Base-by-base conservation (phyloP, 352 stramenopile genomes). In the Globisporangium spiculum region DNA sequence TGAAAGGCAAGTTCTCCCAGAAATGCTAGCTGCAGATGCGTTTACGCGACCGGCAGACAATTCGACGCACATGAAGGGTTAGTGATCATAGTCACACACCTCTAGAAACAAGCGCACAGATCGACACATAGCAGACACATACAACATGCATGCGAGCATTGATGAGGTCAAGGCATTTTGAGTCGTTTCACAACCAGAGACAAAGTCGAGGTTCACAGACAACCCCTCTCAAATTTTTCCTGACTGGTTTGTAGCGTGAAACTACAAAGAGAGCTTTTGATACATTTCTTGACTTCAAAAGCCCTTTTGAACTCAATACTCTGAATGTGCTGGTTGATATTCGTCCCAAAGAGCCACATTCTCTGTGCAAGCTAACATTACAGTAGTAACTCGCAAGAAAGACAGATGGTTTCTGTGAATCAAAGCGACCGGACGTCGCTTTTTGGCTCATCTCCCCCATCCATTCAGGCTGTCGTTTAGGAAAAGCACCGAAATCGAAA, bases 401-500 rank as follows among this genome's bases (percentile, higher is more conserved):
- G 16, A 8, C 48, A 54, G 18, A 6, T 54, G 48, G 20, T 26
- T 54, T 22, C 48, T 12, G 48, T n/a, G 48, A 54, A 54, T 54
- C 20, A 54, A 26, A 54, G 48, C 24, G 36, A 56, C 9, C 22
- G 16, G 53, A 34, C 53, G 53, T 38, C 24, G 53, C 27, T 32
- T 32, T 32, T 2, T 36, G 52, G 54, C 54, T 60, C 54, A 60
- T 38, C 26, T 60, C 26, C 27, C 52, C 52, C 16, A 26, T 32
- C 27, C 27, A 32, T 32, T 32, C 26, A 9, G 52, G 27, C 20
- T 58, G 24, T 58, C 52, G 52, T 36, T 36, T 16, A 30, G 54
- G 22, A 18, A 46, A 60, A 60, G 27, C 55, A 60, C 55, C 55
- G 55, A 60, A 60, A 44, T 27, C 22, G 27, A n/a, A 24, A 9